Evolutionary conservation across 768 basidiomycete species (phyloP).

Genomic region (Tylopilus subfusipes): DNA sequence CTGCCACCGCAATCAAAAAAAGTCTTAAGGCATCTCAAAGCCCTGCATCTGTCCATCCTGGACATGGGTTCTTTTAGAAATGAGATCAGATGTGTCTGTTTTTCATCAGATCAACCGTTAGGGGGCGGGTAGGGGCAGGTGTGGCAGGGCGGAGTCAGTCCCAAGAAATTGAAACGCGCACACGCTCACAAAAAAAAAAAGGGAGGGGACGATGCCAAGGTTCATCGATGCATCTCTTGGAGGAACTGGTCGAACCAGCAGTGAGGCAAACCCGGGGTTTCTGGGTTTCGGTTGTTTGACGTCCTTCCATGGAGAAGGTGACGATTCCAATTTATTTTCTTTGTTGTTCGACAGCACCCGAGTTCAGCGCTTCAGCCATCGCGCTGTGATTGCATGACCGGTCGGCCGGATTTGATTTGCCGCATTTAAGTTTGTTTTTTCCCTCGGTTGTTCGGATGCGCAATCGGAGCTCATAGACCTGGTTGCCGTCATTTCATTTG

Average conservation of each 20-base stretch:
- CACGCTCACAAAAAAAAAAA: background rate
- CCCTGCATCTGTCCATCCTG: too few relatives aligned
- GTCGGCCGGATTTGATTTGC: background rate
- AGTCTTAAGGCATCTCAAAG: background rate
- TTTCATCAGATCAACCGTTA: background rate
- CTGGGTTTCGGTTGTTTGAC: background rate
- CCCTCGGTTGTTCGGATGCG: background rate
- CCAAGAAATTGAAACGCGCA: background rate
- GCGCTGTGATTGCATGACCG: background rate
- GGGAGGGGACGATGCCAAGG: background rate
- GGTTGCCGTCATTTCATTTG: constrained; percentile 8
- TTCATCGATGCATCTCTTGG: background rate
- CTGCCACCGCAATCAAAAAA: background rate
- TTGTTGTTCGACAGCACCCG: too few relatives aligned
- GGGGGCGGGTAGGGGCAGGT: background rate
- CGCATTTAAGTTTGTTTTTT: background rate
- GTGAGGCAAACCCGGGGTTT: background rate
- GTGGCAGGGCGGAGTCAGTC: too few relatives aligned
- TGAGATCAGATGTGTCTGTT: background rate
- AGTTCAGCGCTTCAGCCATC: too few relatives aligned
- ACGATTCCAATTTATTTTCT: background rate
- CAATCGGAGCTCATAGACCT: background rate
- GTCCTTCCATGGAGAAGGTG: background rate
- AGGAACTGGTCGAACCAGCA: background rate
- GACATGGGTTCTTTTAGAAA: background rate